These are phyloP conservation scores for Poronia punctata DNA, from an alignment of 495 filamentous ascomycete genomes.

Conservation along the genomic window DNA sequence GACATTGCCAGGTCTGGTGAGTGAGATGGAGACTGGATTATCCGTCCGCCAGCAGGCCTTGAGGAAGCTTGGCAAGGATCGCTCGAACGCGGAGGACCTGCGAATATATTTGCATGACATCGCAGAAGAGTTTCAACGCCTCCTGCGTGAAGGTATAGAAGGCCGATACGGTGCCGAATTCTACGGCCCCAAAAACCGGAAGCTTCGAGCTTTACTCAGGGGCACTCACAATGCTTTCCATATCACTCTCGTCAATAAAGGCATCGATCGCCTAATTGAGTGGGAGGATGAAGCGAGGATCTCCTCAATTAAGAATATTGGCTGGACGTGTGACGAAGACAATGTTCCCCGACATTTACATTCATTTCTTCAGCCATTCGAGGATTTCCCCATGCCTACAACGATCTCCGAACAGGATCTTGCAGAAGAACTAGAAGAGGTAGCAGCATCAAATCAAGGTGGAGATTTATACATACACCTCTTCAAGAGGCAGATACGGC, in stretches of 20 bases:
- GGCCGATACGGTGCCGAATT: slow-evolving; percentile 21
- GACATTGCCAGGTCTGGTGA: slow-evolving; percentile 24
- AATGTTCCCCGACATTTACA: not conserved
- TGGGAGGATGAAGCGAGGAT: slow-evolving; percentile 4
- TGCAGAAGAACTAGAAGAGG: slow-evolving; percentile 5
- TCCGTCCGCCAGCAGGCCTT: slow-evolving; percentile 9
- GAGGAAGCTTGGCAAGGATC: slow-evolving; percentile 11
- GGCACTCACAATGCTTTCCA: slow-evolving; percentile 19
- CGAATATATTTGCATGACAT: slow-evolving; percentile 17
- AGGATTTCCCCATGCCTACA: not conserved
- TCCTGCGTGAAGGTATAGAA: slow-evolving; percentile 18
- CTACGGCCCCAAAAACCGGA: slow-evolving; percentile 6
- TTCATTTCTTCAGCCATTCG: not conserved
- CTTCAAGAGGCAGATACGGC: slow-evolving; percentile 15
- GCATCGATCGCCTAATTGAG: slow-evolving; percentile 12
- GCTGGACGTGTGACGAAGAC: not conserved
- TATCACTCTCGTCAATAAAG: slow-evolving; percentile 13
- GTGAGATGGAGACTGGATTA: slow-evolving; percentile 23
- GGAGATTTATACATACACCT: slow-evolving; percentile 14
- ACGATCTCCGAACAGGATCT: slow-evolving; percentile 1
- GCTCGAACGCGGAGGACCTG: slow-evolving; percentile 11
- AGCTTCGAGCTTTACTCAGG: slow-evolving; percentile 19
- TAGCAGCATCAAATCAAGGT: slow-evolving; percentile 18
- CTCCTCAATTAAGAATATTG: not conserved
- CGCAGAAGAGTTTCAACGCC: slow-evolving; percentile 10